Evolutionary conservation across 2,329 filamentous ascomycete genomes (phyloP).

Genomic region (Ascochyta clinopodiicola): DNA sequence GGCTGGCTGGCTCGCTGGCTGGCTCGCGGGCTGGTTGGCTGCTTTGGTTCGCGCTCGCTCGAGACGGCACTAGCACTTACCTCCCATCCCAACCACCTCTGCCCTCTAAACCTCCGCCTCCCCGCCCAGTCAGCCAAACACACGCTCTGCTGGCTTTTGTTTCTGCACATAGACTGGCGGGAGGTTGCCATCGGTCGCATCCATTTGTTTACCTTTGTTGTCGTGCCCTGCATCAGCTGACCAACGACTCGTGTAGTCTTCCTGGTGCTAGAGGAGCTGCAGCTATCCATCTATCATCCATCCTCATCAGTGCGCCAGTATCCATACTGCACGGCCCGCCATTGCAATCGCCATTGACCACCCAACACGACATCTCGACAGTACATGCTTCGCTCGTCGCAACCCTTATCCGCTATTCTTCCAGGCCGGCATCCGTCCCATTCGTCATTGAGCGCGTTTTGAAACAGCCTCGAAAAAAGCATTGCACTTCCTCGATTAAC

Average conservation of each 20-base stretch:
- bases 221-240: slow-evolving; percentile 30
- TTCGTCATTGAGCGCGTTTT: slow-evolving; percentile 42
- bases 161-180: slow-evolving; percentile 30
- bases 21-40: slow-evolving; percentile 3
- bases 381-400: slow-evolving; percentile 29
- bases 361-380: slow-evolving; percentile 32
- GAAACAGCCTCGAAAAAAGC: slow-evolving; percentile 43
- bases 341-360: slow-evolving; percentile 22
- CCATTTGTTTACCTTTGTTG: slow-evolving; percentile 11
- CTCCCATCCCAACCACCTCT: slow-evolving; percentile 52
- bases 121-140: slow-evolving; percentile 39
- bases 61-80: slow-evolving; percentile 44
- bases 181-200: slow-evolving; percentile 18
- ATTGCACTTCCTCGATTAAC: slow-evolving; percentile 41
- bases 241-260: slow-evolving; percentile 35
- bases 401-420: slow-evolving; percentile 34
- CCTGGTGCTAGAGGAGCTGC: slow-evolving; percentile 30
- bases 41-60: slow-evolving; percentile 22
- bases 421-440: slow-evolving; percentile 33
- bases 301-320: slow-evolving; percentile 8
- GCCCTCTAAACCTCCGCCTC: slow-evolving; percentile 48
- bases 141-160: slow-evolving; percentile 31
- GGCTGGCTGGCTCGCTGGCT: slow-evolving; percentile 19
- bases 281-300: slow-evolving; percentile 19
- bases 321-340: slow-evolving; percentile 43